Conservation (phyloP, 352 stramenopile species). For the Blastocystis sp. region DNA sequence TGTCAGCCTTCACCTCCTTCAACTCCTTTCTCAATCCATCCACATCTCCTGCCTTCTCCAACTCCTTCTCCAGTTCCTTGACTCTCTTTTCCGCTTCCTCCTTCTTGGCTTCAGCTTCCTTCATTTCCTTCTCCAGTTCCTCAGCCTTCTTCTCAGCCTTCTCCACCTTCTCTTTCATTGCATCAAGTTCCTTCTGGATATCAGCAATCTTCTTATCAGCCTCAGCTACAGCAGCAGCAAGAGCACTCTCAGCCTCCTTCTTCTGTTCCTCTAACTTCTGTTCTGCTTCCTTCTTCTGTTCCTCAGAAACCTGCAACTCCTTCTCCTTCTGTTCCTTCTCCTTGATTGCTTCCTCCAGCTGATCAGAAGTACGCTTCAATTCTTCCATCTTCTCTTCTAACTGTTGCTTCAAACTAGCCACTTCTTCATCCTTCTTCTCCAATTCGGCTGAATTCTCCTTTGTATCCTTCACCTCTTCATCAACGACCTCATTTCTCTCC, state of each 20-base stretch:
- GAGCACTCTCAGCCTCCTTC: not conserved
- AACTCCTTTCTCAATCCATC: not conserved
- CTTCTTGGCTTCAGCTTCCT: not conserved
- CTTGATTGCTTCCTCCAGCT: not conserved
- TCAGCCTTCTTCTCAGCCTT: not conserved
- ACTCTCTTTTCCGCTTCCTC: not conserved
- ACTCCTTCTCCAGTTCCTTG: not conserved
- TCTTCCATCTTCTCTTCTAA: constrained; percentile 26
- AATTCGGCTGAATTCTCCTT: not conserved
- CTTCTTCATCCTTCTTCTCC: constrained; percentile 30
- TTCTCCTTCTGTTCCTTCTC: constrained; percentile 40
- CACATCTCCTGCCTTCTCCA: constrained; percentile 1
- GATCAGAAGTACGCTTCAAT: not conserved
- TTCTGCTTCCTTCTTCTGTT: not conserved
- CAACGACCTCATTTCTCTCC: not conserved
- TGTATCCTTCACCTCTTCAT: not conserved
- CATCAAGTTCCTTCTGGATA: constrained; percentile 33
- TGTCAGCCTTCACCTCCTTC: not conserved
- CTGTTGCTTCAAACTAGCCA: not conserved
- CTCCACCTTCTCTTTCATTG: not conserved
- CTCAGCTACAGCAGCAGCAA: not conserved
- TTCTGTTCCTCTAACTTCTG: constrained; percentile 21
- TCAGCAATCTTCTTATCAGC: not conserved
- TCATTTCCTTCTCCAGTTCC: not conserved
- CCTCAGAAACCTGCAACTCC: not conserved